Percentiles rank a stretch among this genome's conserved stretches.
Conservation (phyloP, 2,329 filamentous ascomycete genomes). For the Epichloe gansuensis region DNA sequence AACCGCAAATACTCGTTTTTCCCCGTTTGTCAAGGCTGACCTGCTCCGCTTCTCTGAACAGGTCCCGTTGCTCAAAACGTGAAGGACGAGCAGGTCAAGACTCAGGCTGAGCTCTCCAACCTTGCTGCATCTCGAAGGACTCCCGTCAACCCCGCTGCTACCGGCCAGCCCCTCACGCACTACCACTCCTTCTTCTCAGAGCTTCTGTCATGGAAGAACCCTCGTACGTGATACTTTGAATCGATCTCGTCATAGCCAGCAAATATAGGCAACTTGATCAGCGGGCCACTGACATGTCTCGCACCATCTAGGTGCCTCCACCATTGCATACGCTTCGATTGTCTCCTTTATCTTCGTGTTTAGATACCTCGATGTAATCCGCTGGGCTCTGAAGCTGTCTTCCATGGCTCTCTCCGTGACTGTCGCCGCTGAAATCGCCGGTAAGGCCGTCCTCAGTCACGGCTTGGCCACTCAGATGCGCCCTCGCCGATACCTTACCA, state of each 20-base stretch:
- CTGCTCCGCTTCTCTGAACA: conserved; percentile 14
- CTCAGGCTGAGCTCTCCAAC: conserved; percentile 43
- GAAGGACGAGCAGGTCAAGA: conserved; percentile 43
- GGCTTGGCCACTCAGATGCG: conserved; percentile 54
- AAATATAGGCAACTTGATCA: conserved; percentile 1
- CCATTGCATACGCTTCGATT: conserved; percentile 48
- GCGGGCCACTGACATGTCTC: neutral
- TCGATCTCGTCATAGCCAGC: neutral
- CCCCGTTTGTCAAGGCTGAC: conserved; percentile 2
- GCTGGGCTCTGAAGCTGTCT: conserved; percentile 53
- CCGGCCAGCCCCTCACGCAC: conserved; percentile 52
- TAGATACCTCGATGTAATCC: conserved; percentile 53
- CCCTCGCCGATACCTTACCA: conserved; percentile 54
- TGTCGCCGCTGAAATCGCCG: conserved; percentile 46
- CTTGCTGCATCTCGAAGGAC: conserved; percentile 45
- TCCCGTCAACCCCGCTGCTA: conserved; percentile 40
- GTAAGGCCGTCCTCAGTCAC: conserved; percentile 48
- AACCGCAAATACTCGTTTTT: conserved; percentile 10
- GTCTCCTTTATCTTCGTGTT: conserved; percentile 49
- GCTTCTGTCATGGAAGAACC: conserved; percentile 57
- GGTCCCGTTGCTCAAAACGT: conserved; percentile 48
- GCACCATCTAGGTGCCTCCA: conserved; percentile 42
- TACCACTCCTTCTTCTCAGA: conserved; percentile 62
- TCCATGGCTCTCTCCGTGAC: conserved; percentile 51
- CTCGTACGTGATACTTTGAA: conserved; percentile 33